These are phyloP conservation scores for Venturia oleaginea DNA, from an alignment of 2,329 filamentous ascomycete species.

Conservation along the genomic window DNA sequence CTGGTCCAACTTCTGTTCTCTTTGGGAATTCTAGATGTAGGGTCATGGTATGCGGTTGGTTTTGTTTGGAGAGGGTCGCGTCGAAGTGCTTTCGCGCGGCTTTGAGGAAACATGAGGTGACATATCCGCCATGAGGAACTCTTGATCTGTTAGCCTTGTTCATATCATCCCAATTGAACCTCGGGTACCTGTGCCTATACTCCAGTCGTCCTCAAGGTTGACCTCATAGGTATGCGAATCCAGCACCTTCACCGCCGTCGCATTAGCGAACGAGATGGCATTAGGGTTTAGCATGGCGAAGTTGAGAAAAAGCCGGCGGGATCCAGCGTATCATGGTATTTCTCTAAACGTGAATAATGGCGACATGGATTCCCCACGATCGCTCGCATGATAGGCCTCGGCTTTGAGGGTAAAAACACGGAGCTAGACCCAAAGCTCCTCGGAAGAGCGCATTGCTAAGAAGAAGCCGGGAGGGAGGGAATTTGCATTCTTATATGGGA, in stretches of 20 bases:
- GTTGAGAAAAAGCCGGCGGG: background rate
- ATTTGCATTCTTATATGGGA: background rate
- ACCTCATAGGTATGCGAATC: conserved; percentile 51
- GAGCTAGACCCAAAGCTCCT: background rate
- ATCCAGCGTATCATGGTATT: no score
- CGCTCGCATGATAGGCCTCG: background rate
- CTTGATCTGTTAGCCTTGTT: conserved; percentile 13
- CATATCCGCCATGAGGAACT: conserved; percentile 66
- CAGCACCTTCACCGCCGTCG: conserved; percentile 38
- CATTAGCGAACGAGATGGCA: conserved; percentile 35
- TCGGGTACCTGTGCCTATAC: conserved; percentile 58
- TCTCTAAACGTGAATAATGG: no score
- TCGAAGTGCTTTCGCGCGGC: conserved; percentile 51
- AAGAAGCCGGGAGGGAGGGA: background rate
- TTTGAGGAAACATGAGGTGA: conserved; percentile 53
- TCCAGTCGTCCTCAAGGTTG: conserved; percentile 50
- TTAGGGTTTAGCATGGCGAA: background rate
- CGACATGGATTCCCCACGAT: background rate
- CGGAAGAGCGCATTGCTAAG: background rate
- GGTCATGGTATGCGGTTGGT: conserved; percentile 54
- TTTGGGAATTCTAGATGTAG: conserved; percentile 58
- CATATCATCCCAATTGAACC: background rate
- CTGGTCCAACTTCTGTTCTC: conserved; percentile 50
- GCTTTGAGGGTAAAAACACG: background rate
- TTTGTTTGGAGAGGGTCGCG: conserved; percentile 46